Base-by-base conservation (phyloP, 1,284 basidiomycete species). In the Rhodotorula sp. region DNA sequence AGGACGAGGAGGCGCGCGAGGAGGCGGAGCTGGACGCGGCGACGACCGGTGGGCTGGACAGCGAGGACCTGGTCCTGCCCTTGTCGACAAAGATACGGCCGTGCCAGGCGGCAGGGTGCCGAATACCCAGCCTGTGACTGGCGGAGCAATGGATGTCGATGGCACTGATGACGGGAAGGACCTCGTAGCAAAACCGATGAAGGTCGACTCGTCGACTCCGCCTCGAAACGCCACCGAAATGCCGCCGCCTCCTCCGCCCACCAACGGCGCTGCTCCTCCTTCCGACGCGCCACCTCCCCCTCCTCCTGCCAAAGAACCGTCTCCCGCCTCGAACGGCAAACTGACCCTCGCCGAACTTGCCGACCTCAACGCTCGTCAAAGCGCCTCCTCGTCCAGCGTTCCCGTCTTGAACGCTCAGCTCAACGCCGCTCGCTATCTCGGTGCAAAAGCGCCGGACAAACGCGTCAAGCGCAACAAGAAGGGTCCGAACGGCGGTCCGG, bases 401-500 rank as follows among this genome's bases (percentile, higher is more conserved):
- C 68, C 73, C 9, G 54, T 66, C 18, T 44, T 74, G 40, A 74
- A 74, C 59, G 51, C 53, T 11, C 54, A 26, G 26, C 54, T 74
- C 46, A 65, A 74, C 37, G 73, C 73, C 20, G 68, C 75, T 34
- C 87, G 93, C 44, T 96, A 97, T 79, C 87, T 97, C 30, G 94
- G 94, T 13, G 89, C 71, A 68, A 78, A 65, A 71, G 74, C 60
- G 67, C 74, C 90, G 26, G 89, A 90, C 80, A 89, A 88, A 81
- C 64, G 73, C 16, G 40, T 44, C 71, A 75, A 94, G 85, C 94
- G 94, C 82, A 89, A 91, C 54, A 91, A 91, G 81, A 89, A 93
- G 76, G 65, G 95, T 94, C 81, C 91, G 91, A 85, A 91, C 89
- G 76, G 92, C 94, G 79, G 69, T 71, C 68, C 89, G 93, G 80